These are phyloP conservation scores for Fusarium tuaranense DNA, from an alignment of 2,329 filamentous ascomycete genomes.

Conservation along the genomic window DNA sequence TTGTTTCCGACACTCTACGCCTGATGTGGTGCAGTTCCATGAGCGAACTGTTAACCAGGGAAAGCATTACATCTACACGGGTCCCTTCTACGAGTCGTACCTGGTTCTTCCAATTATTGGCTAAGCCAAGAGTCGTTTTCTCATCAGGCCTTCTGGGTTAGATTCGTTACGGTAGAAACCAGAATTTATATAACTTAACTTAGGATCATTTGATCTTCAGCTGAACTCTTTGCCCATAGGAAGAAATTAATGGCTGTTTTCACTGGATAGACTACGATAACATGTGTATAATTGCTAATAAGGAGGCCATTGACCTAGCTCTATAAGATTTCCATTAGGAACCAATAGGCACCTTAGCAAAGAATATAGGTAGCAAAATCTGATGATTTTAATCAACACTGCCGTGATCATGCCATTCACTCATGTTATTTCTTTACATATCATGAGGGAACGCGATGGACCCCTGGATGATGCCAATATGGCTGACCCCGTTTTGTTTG, in stretches of 20 bases:
- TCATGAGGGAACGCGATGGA: no score
- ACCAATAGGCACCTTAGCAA: neutral
- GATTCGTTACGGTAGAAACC: neutral
- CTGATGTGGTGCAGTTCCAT: neutral
- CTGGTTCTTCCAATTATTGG: neutral
- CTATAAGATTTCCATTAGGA: neutral
- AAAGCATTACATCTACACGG: neutral
- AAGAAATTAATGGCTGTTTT: neutral
- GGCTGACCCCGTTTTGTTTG: no score
- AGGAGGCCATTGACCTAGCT: neutral
- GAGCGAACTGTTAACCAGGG: neutral
- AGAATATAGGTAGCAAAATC: no score
- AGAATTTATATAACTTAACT: neutral
- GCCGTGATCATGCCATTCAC: no score
- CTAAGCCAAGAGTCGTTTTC: neutral
- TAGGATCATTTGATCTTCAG: neutral
- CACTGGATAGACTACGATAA: neutral
- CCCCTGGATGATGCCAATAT: no score
- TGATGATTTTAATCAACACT: no score
- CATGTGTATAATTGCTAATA: neutral
- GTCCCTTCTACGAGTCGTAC: neutral
- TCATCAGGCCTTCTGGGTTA: neutral
- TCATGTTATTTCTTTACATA: no score
- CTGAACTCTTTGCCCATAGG: neutral
- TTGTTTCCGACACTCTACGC: neutral